Percentiles rank a stretch among this genome's conserved stretches.
Evolutionary conservation across 2,329 filamentous ascomycete genomes (phyloP).

Genomic region (Penicillium capsulatum): DNA sequence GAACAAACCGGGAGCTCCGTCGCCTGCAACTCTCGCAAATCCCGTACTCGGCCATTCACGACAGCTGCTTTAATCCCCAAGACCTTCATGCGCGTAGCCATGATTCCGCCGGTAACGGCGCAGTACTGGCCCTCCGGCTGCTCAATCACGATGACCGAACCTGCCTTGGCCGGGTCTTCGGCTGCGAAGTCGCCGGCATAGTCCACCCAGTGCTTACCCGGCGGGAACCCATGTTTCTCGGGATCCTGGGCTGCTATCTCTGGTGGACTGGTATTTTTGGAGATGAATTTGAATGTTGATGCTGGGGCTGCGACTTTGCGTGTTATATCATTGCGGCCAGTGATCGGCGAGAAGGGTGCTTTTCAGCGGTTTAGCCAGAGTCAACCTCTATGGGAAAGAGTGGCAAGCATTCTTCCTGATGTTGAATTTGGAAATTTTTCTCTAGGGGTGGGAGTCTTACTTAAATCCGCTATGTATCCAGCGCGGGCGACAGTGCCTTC

Average conservation of each 20-base stretch:
- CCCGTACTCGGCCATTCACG: constrained; percentile 65
- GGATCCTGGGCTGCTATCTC: constrained; percentile 16
- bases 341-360: constrained; percentile 34
- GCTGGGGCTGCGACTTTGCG: constrained; percentile 42
- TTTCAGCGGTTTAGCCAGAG: constrained; percentile 9
- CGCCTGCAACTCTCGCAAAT: constrained; percentile 57
- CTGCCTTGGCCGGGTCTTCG: constrained; percentile 40
- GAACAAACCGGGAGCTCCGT: constrained; percentile 55
- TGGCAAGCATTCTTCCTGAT: no score
- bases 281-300: constrained; percentile 52
- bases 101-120: constrained; percentile 71
- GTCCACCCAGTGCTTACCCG: constrained; percentile 65
- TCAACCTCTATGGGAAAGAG: no score
- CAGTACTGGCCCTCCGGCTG: constrained; percentile 64
- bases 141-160: constrained; percentile 62
- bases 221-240: constrained; percentile 51
- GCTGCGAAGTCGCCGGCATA: constrained; percentile 34
- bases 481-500: constrained; percentile 52
- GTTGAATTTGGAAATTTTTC: no score
- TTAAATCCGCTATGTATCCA: constrained; percentile 62
- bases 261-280: constrained; percentile 50
- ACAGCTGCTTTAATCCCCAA: constrained; percentile 59
- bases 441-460: no score
- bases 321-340: constrained; percentile 24
- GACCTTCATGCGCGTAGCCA: constrained; percentile 64